Conservation (phyloP, 1,284 basidiomycete genomes). For the Malassezia dermatis region DNA sequence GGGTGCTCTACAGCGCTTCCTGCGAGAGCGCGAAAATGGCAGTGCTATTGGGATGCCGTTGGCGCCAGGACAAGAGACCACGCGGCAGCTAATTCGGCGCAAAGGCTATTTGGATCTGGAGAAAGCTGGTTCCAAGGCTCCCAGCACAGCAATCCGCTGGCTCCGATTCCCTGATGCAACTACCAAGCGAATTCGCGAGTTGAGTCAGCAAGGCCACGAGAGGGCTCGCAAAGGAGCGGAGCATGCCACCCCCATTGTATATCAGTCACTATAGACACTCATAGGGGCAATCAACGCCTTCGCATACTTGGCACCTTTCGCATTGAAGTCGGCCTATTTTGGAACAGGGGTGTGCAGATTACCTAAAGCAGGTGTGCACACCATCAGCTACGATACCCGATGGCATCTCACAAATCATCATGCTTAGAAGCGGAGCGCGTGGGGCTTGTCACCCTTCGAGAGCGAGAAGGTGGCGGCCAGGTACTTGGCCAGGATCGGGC, state of each 20-base stretch:
- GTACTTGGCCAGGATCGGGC: constrained; percentile 84
- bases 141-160: constrained; percentile 13
- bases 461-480: constrained; percentile 86
- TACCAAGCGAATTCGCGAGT: constrained; percentile 23
- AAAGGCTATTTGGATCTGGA: neutral
- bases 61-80: constrained; percentile 30
- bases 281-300: neutral
- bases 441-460: constrained; percentile 82
- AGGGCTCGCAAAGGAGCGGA: constrained; percentile 7
- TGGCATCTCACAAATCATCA: neutral
- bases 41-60: constrained; percentile 37
- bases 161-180: constrained; percentile 21
- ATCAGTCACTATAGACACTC: neutral
- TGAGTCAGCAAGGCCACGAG: constrained; percentile 30
- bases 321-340: constrained; percentile 17
- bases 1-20: constrained; percentile 28
- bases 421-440: constrained; percentile 69
- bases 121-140: neutral
- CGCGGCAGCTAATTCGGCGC: constrained; percentile 8
- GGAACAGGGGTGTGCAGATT: constrained; percentile 5
- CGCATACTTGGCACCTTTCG: neutral
- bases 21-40: constrained; percentile 30
- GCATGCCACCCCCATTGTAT: neutral
- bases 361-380: neutral
- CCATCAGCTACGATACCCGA: neutral